Base-by-base conservation (phyloP, 352 stramenopile genomes). In the Phytophthora sp. region DNA sequence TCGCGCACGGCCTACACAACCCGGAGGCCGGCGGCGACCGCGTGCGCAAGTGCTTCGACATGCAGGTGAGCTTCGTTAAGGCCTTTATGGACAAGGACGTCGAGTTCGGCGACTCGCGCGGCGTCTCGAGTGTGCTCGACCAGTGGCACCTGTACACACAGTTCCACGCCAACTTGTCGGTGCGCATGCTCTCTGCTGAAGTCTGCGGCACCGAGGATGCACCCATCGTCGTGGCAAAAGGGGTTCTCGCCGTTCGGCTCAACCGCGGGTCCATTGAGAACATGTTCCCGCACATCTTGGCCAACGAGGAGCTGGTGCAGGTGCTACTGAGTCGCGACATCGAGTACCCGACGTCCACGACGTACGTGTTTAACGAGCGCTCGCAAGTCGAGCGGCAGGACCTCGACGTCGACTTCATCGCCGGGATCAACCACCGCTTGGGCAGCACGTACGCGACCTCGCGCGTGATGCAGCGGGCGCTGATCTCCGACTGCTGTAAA, bases 131-230 rank as follows among this genome's bases (percentile, higher is more conserved):
- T 23, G 58, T 92, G 32, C 31, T 90, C 4, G 65, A 88, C 41
- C 84, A 92, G 56, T 89, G 81, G 77, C 68, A 73, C 10, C 61
- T 78, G 44, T 92, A 90, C 72, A 76, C 75, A 26, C 63, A 73
- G 24, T 84, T 85, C 55, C 83, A 90, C 57, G 62, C 73, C 7
- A 67, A 35, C 2, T 30, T 93, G 31, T 53, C 44, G n/a, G 62
- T 88, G 26, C 35, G 74, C 17, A 46, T 74, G 18, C 2, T 77
- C 1, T 70, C 59, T 9, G 46, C 69, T 23, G 45, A 88, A 34
- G 66, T 91, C 34, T 64, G 85, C 17, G 77, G 76, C n/a, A 60
- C 73, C 2, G 62, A 74, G 26, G 72, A 79, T 11, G 62, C 70
- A 21, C 79, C 82, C 5, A 72, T 92, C 21, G 81, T 88, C 6